Base-by-base conservation (phyloP, 495 filamentous ascomycete species). In the Ramalina peruviana region DNA sequence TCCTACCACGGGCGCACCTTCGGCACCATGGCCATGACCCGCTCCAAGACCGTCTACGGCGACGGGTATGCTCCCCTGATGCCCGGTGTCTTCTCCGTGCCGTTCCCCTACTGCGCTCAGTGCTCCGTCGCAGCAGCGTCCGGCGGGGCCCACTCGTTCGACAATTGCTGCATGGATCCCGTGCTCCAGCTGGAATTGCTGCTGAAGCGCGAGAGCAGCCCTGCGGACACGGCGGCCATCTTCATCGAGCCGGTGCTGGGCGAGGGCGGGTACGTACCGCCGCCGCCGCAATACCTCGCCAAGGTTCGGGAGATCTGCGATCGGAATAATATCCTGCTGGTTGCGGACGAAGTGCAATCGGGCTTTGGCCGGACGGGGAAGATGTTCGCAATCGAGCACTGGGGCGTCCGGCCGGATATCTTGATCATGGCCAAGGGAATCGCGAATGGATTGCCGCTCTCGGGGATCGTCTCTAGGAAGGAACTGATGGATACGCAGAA, bases 281-380 rank as follows among this genome's bases (percentile, higher is more conserved):
- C 69, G 6, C 58, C 66, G 3, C 50, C 57, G 13, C 66, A 63
- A 7, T 74, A 72, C 40, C 64, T 69, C 48, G 52, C 57, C 23
- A 59, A 56, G 1, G 56, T 73, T 21, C 47, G 61, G 12, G 52
- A 59, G 0, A 58, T 73, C 1, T 74, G 71, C 55, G 55, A 67
- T 41, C 60, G 60, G 23, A 61, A 73, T 41, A 65, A 61, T 0
- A 62, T 66, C n/a, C 55, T 72, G 1, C 51, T 73, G 16, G 63
- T 71, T 10, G 44, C 68, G 6, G 70, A 73, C 50, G 70, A 73
- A 50, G 61, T 61, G n/a, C 54, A 56, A 49, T 49, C 39, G 9
- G 54, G 50, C 4, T 51, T 56, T 15, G 54, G 54, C 1, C n/a
- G 54, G 17, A 53, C 50, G 9, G 54, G 54, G 4, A 48, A 56